Evolutionary conservation across 352 stramenopile species (phyloP).

Genomic region (Globisporangium spinosum): DNA sequence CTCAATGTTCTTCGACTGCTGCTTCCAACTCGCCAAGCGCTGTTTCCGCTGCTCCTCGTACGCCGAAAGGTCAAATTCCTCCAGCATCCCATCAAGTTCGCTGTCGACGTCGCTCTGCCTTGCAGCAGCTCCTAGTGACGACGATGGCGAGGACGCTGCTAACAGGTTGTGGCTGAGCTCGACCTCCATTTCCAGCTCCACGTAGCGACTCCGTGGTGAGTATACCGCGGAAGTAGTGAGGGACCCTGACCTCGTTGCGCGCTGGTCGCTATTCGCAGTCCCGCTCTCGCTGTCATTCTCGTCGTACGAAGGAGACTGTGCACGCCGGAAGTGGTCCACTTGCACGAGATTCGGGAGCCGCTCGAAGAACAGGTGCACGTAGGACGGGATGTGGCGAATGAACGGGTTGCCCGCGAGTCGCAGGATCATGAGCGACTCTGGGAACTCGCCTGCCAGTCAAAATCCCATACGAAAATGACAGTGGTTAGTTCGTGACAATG

Average conservation of each 20-base stretch:
- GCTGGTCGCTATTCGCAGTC: not conserved
- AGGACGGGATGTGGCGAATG: constrained; percentile 46
- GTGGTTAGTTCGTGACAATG: not conserved
- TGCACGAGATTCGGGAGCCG: constrained; percentile 55
- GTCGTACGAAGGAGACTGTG: not conserved
- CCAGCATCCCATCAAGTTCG: constrained; percentile 16
- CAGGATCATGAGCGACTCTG: constrained; percentile 47
- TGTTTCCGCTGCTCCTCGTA: constrained; percentile 45
- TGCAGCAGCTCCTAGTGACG: not conserved
- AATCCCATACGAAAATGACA: not conserved
- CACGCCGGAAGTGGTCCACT: constrained; percentile 49
- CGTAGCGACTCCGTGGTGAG: constrained; percentile 25
- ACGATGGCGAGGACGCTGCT: constrained; percentile 3
- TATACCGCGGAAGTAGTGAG: constrained; percentile 16
- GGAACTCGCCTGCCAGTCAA: constrained; percentile 38
- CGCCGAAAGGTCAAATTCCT: constrained; percentile 25
- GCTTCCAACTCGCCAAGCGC: constrained; percentile 48
- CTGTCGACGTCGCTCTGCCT: constrained; percentile 13
- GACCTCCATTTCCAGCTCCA: constrained; percentile 37
- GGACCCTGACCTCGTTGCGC: not conserved
- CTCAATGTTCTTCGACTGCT: constrained; percentile 46
- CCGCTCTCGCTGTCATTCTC: not conserved
- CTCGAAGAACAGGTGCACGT: constrained; percentile 60
- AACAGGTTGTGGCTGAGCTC: constrained; percentile 29
- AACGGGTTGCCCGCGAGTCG: constrained; percentile 59